phyloP scores from a whole-genome alignment of 1,284 basidiomycete species.

The Sutorius eximius region DNA sequence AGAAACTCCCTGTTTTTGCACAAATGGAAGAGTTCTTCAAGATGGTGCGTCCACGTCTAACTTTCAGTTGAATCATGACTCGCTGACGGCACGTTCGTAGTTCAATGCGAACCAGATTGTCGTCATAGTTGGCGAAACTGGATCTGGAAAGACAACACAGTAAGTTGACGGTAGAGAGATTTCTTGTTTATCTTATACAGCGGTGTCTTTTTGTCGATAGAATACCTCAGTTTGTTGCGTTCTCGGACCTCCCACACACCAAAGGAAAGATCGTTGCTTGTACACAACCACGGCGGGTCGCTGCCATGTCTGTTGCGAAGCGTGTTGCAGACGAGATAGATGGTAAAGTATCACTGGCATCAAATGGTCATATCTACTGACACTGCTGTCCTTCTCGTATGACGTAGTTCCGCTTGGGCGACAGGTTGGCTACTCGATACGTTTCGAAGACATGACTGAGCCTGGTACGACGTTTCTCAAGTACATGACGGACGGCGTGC shows the following conservation, averaged over 20 bases:
- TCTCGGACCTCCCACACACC: conserved; percentile 87
- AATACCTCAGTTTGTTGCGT: conserved; percentile 96
- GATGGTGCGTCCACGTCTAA: conserved; percentile 57
- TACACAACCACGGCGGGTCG: conserved; percentile 96
- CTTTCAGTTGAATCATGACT: conserved; percentile 8
- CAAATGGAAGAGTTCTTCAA: conserved; percentile 93
- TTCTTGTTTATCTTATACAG: conserved; percentile 21
- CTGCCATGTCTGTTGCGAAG: conserved; percentile 97
- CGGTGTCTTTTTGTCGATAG: conserved; percentile 38
- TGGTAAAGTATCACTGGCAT: conserved; percentile 48
- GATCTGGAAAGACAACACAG: conserved; percentile 98
- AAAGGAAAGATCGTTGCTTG: conserved; percentile 93
- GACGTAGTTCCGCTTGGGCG: conserved; percentile 80
- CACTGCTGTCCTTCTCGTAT: neutral
- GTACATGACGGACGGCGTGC: conserved; percentile 99
- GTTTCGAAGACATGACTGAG: conserved; percentile 98
- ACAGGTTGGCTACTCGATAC: conserved; percentile 97
- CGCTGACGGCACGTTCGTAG: conserved; percentile 38
- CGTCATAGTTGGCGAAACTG: conserved; percentile 97
- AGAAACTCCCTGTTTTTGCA: conserved; percentile 87
- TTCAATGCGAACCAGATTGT: conserved; percentile 88
- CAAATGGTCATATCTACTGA: conserved; percentile 1
- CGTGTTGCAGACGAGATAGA: conserved; percentile 99
- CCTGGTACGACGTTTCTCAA: conserved; percentile 89
- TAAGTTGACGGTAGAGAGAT: conserved; percentile 41